Evolutionary conservation across 164 flowering plant genomes (phyloP), one percentile per base, ranked within the genome.

Genomic region (Malania oleifera): DNA sequence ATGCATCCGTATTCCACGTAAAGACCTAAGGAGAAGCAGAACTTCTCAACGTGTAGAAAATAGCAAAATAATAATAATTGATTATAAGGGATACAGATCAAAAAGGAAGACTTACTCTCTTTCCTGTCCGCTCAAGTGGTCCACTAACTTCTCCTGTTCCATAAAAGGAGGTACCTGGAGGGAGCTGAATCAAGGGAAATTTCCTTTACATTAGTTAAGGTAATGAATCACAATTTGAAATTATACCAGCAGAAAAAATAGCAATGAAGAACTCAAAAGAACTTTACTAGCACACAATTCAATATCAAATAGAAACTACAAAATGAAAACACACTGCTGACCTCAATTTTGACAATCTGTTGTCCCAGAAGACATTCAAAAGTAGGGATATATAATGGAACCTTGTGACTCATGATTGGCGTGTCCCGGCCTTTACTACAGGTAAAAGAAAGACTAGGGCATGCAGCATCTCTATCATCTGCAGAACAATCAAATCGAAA

Each of bases 61-160:
- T n/a, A n/a, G 2, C 2, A 43, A 43, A n/a, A 15, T 3, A 43
- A 43, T 3, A 25, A 27, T 39, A 10, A 37, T 19, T 22, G 18
- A 22, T 11, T 29, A 34, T 26, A 4, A 25, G 2, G 24, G 52
- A n/a, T 18, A 19, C 27, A 43, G 29, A 52, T 17, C 52, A 39
- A 44, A 20, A 4, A 56, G 39, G n/a, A 34, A 17, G 14, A 51
- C 84, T 74, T 62, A 89, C 96, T 70, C 91, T 82, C 61, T 80
- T 89, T 50, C 96, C 98, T 7, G 98, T 87, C 40, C 98, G 73
- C 72, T 92, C 98, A 65, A 92, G 89, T 68, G 68, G 83, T 40
- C 98, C 98, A 71, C 96, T 81, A 55, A 72, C 95, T 80, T 89
- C 98, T 65, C 96, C 96, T 24, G 92, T 87, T 66, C 98, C 98